Base-by-base conservation (phyloP, 805 yeast species). In the Metschnikowia orientalis region DNA sequence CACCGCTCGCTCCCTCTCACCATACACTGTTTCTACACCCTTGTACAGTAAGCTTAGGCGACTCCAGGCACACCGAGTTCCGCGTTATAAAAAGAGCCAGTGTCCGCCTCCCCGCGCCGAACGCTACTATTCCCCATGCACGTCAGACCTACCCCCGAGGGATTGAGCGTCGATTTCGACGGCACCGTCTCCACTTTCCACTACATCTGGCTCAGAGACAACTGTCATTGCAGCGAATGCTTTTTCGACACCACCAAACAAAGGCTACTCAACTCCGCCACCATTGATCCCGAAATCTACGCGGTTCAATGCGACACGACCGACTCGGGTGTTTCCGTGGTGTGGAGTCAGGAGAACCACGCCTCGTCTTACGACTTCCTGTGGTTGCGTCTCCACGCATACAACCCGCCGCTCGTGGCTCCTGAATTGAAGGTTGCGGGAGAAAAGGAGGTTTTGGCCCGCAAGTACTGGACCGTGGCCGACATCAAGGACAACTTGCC, bases 141-240 rank as follows among this genome's bases (percentile, higher is more conserved):
- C 9, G 33, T 23, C 16, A 30, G 14, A 23, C 27, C 33, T 6
- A 30, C 23, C 18, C 19, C 29, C 14, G 24, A 22, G 27, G 23
- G 33, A 14, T 21, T 44, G 25, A 19, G 40, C 6, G 23, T 46
- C 8, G 38, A 30, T 5, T 28, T 45, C 26, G 38, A 34, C 27
- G 42, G 40, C 13, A 12, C 16, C 18, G 5, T 21, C 15, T 41
- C 50, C 15, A 8, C 30, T 8, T 47, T 43, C 35, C 51, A 47
- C 35, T 38, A 69, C 49, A 64, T 79, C 28, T 79, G 85, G 85
- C 61, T 79, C 12, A 60, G 86, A 28, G 86, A 79, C 52, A 68
- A 71, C 45, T 79, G 86, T 44, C 80, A 70, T 40, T 79, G 83
- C 42, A 53, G 57, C 8, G 42, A 61, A 18, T 77, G 83, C 53